Percentiles rank a stretch among this genome's conserved stretches.
Conservation (phyloP, 2,329 filamentous ascomycete species). For the Mycosphaerella sp. region DNA sequence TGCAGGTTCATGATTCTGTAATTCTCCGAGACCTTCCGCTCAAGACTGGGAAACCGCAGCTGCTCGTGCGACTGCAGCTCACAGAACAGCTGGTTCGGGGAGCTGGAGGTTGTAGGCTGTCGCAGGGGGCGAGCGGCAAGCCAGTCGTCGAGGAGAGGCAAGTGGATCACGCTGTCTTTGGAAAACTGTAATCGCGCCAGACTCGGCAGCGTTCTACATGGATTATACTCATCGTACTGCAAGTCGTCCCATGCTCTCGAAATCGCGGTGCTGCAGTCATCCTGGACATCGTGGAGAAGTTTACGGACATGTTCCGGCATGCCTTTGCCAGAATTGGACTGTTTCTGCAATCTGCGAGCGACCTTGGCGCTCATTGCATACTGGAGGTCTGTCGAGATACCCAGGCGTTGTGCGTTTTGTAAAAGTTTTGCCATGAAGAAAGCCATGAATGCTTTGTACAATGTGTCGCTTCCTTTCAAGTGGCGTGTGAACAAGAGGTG, state of each 20-base stretch:
- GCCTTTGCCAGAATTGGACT: not conserved
- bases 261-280: not conserved
- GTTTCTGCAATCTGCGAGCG: slow-evolving; percentile 8
- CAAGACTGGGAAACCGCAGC: slow-evolving; percentile 14
- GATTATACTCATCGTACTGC: not conserved
- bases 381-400: slow-evolving; percentile 1
- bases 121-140: not conserved
- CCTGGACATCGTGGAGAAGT: slow-evolving; percentile 1
- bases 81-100: slow-evolving; percentile 13
- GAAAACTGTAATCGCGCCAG: not conserved
- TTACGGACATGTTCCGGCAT: slow-evolving; percentile 1
- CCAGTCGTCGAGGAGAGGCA: not conserved
- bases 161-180: slow-evolving; percentile 27
- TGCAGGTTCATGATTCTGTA: slow-evolving; percentile 7
- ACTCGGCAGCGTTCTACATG: not conserved
- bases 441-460: slow-evolving; percentile 13
- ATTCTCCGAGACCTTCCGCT: not conserved
- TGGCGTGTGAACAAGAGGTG: slow-evolving; percentile 45
- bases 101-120: not conserved
- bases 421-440: slow-evolving; percentile 7
- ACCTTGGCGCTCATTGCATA: slow-evolving; percentile 15
- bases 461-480: not conserved
- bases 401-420: not conserved
- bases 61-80: slow-evolving; percentile 2
- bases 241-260: not conserved